Evolutionary conservation across 768 basidiomycete species (phyloP).

Genomic region (Astraeus odoratus): DNA sequence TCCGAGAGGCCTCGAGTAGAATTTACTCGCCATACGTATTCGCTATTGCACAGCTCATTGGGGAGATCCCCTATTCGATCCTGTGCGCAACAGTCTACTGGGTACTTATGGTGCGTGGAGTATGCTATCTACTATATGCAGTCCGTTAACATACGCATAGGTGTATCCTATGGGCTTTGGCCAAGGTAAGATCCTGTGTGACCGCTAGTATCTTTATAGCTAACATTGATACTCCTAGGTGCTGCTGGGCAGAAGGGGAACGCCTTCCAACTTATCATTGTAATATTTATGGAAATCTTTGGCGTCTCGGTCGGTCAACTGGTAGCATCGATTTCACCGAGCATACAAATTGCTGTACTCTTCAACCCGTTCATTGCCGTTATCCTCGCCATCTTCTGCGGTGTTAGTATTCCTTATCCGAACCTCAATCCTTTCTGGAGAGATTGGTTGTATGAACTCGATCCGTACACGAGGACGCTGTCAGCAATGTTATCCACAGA

Average conservation of each 20-base stretch:
- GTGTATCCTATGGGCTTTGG: conserved; percentile 65
- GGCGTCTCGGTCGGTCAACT: conserved; percentile 70
- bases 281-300: conserved; percentile 66
- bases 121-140: neutral
- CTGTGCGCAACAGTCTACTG: conserved; percentile 71
- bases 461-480: conserved; percentile 65
- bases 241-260: conserved; percentile 52
- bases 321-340: conserved; percentile 69
- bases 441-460: conserved; percentile 70
- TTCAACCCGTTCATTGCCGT: conserved; percentile 72
- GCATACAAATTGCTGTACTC: conserved; percentile 71
- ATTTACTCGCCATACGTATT: conserved; percentile 87
- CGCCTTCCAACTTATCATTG: conserved; percentile 65
- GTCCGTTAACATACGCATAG: conserved; percentile 10
- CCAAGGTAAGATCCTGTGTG: conserved; percentile 18
- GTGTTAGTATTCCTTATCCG: conserved; percentile 70
- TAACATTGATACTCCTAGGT: conserved; percentile 26
- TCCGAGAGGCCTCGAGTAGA: conserved; percentile 66
- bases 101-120: conserved; percentile 52
- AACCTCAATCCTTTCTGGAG: conserved; percentile 62
- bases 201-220: neutral
- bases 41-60: conserved; percentile 71
- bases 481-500: conserved; percentile 74
- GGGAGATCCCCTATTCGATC: conserved; percentile 73
- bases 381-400: conserved; percentile 68